Evolutionary conservation across 108 stramenopile species (phyloP), one percentile per base, ranked within the genome.

Genomic region (Pseudonitzschia delicatissima): DNA sequence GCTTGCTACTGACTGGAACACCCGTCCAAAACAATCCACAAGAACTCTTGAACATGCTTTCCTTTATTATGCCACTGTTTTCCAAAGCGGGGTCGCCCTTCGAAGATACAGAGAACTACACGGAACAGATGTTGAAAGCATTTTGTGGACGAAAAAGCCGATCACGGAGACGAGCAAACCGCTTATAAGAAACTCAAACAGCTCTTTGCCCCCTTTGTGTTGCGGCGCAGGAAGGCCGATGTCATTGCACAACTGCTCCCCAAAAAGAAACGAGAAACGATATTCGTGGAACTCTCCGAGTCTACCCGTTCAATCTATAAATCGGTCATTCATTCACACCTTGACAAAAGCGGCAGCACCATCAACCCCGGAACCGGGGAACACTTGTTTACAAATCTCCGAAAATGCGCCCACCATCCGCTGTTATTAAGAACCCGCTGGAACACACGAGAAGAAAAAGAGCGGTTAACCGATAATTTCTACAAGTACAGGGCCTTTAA

Each of bases 341-440:
- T 83, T 32, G 39, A 67, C 21, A 67, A 40, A 39, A 75, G 64
- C 21, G 72, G 47, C 13, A 12, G 45, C 33, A 67, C 67, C 12
- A 48, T 70, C 33, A 57, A 76, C 40, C 76, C 79, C 11, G 70
- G 79, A 18, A 69, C 76, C 52, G 78, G 77, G 34, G 82, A 91
- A 32, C 89, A 96, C 62, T 65, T 98, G n/a, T 98, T 98, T 75
- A 95, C 98, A 13, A 78, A 90, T 45, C 87, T 97, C 6, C 87
- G 98, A 32, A 98, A 98, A 76, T 96, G 88, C 7, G 98, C 98
- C 1, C 96, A 98, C 69, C 98, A 98, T 74, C 93, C 96, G 11
- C 72, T 97, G 18, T 74, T 98, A 5, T 78, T 98, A 20, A 88
- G 96, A 44, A 79, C 78, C 9, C 79, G 91, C 28, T 83, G 89